Conservation (phyloP, 352 stramenopile species). For the Plasmopara viticola region DNA sequence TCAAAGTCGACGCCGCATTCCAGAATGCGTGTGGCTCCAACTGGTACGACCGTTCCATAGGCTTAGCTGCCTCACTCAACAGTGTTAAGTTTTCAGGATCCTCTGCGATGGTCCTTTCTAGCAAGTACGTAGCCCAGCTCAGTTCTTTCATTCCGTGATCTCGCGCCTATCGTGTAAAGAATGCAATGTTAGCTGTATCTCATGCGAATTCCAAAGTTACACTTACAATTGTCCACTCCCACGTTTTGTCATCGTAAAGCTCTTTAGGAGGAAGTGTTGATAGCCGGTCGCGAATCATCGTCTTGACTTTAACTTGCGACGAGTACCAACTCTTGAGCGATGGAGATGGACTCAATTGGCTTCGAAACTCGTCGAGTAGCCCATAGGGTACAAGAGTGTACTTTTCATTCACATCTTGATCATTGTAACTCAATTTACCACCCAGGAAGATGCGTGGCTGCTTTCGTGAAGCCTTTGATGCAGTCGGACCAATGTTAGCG, state of each 20-base stretch:
- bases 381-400: constrained; percentile 49
- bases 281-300: constrained; percentile 34
- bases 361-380: constrained; percentile 50
- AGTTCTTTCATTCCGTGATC: constrained; percentile 73
- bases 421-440: constrained; percentile 69
- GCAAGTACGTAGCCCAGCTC: constrained; percentile 79
- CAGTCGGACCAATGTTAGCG: constrained; percentile 22
- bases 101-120: constrained; percentile 79
- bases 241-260: constrained; percentile 87
- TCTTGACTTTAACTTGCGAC: constrained; percentile 28
- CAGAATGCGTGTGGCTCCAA: constrained; percentile 66
- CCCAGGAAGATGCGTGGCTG: constrained; percentile 68
- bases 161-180: constrained; percentile 30
- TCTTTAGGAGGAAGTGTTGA: constrained; percentile 37
- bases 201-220: not conserved
- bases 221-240: constrained; percentile 89
- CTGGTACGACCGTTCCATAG: constrained; percentile 58
- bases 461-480: not conserved
- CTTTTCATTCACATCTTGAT: constrained; percentile 42
- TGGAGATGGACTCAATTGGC: constrained; percentile 5
- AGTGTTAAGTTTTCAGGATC: constrained; percentile 57
- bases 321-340: constrained; percentile 42
- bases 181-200: constrained; percentile 1
- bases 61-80: constrained; percentile 67
- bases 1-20: constrained; percentile 58